Evolutionary conservation across 257 asterid species (phyloP).

Genomic region (Solanum verrucosum): DNA sequence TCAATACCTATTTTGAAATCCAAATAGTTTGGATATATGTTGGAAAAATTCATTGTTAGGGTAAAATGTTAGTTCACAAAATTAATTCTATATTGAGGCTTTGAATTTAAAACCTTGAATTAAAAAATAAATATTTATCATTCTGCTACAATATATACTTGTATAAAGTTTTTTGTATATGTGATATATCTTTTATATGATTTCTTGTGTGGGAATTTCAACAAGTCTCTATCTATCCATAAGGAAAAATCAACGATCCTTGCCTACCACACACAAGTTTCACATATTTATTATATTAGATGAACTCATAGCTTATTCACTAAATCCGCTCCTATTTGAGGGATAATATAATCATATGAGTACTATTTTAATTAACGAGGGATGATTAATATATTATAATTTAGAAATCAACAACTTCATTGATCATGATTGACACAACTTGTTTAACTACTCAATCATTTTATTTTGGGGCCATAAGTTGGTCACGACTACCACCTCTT

Average conservation of each 20-base stretch:
- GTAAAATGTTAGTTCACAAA: background rate
- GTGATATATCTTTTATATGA: background rate
- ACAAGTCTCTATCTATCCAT: background rate
- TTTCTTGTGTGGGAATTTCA: background rate
- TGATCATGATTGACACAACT: background rate
- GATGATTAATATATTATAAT: background rate
- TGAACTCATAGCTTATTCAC: too few species aligned
- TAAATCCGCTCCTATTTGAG: too few species aligned
- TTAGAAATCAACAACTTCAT: background rate
- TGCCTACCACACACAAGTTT: background rate
- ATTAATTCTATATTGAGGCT: rapidly evolving
- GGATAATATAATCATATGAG: background rate
- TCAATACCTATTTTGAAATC: background rate
- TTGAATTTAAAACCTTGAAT: background rate
- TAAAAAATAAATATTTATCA: background rate
- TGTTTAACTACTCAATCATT: background rate
- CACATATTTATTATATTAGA: background rate
- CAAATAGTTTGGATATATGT: background rate
- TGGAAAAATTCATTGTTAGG: background rate
- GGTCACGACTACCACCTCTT: background rate
- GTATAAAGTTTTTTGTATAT: background rate
- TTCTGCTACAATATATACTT: background rate
- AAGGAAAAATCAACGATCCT: background rate
- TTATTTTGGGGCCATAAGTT: background rate
- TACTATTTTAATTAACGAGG: background rate